Conservation (phyloP, 208 protist species). For the Endotrypanum monterogeii region DNA sequence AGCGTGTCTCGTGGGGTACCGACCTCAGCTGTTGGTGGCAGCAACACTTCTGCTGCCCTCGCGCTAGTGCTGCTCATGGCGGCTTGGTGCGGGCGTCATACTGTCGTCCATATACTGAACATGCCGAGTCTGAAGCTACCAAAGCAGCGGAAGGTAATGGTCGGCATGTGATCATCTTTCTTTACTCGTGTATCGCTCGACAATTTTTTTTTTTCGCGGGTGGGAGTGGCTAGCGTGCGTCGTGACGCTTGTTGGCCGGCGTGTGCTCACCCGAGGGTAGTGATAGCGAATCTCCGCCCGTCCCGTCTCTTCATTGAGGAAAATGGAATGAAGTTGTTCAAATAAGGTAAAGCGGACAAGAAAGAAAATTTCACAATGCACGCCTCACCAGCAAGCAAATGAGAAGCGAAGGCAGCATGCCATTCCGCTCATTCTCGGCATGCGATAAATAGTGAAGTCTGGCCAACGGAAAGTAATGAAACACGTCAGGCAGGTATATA, state of each 20-base stretch:
- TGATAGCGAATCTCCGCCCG: not conserved
- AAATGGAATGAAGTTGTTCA: constrained; percentile 2
- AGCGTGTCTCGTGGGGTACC: not conserved
- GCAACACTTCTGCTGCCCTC: constrained; percentile 24
- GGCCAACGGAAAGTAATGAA: not conserved
- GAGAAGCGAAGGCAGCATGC: not conserved
- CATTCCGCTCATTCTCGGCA: too few relatives aligned
- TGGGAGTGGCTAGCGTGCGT: not conserved
- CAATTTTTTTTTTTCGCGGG: too few relatives aligned
- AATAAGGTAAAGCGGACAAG: constrained; percentile 8
- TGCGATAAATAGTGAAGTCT: not conserved
- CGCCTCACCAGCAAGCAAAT: not conserved
- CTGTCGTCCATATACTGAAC: constrained; percentile 38
- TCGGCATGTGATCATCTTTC: constrained; percentile 20
- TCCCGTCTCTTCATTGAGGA: not conserved
- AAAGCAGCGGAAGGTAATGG: constrained; percentile 48
- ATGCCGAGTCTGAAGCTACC: constrained; percentile 40
- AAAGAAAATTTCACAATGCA: not conserved
- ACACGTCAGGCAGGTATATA: not conserved
- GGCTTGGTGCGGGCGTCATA: constrained; percentile 39
- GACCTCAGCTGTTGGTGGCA: constrained; percentile 17
- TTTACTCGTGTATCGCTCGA: not conserved
- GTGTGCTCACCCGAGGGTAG: not conserved
- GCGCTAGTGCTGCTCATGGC: constrained; percentile 31
- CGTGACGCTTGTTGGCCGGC: not conserved